Evolutionary conservation across 805 yeast species (phyloP).

Genomic region (Starmerella tilneyi): DNA sequence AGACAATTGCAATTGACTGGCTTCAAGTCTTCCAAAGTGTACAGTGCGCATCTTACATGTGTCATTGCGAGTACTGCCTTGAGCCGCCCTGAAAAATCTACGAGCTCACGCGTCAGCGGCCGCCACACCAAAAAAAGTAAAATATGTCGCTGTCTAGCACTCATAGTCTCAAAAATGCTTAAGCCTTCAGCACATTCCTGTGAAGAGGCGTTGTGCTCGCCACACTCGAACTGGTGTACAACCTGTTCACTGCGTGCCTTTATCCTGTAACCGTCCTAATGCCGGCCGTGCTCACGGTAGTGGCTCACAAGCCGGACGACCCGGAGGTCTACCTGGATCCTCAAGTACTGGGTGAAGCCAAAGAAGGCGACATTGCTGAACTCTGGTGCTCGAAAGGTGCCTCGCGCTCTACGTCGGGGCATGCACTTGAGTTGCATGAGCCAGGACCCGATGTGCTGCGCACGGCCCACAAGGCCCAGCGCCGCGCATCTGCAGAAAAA

Average conservation of each 20-base stretch:
- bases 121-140: too few species aligned
- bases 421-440: background rate
- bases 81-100: too few species aligned
- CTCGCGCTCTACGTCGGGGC: constrained; percentile 19
- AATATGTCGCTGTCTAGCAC: too few species aligned
- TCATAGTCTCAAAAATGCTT: too few species aligned
- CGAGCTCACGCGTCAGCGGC: too few species aligned
- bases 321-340: constrained; percentile 58
- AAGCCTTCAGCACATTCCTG: too few species aligned
- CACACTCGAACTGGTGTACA: too few species aligned
- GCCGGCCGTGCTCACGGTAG: constrained; percentile 24
- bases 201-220: background rate
- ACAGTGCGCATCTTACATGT: too few species aligned
- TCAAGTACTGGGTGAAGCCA: constrained; percentile 48
- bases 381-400: constrained; percentile 18
- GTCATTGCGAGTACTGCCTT: too few species aligned
- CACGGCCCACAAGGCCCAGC: constrained; percentile 1
- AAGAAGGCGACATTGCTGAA: constrained; percentile 71
- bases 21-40: too few species aligned
- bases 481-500: background rate
- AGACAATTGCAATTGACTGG: too few species aligned
- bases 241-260: too few species aligned
- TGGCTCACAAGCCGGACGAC: constrained; percentile 57
- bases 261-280: constrained; percentile 4
- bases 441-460: background rate